Conservation (phyloP, 2,329 filamentous ascomycete species). For the Nemania serpens region DNA sequence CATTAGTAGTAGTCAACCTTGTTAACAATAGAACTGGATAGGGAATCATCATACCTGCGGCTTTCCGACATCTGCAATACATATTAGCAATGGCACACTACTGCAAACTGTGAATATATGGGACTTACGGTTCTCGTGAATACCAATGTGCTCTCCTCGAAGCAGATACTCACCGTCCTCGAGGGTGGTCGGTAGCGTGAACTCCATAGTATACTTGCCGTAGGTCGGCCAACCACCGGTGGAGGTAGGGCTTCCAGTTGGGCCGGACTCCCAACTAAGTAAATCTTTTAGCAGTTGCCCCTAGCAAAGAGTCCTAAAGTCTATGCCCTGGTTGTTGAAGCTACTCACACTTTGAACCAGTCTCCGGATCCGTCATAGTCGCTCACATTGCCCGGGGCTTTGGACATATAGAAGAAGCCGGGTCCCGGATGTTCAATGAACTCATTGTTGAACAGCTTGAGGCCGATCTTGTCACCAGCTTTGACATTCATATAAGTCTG, state of each 20-base stretch:
- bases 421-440: constrained; percentile 53
- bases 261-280: constrained; percentile 38
- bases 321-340: not conserved
- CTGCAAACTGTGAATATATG: not conserved
- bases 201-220: constrained; percentile 48
- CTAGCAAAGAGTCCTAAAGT: not conserved
- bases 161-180: constrained; percentile 52
- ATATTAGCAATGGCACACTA: constrained; percentile 16
- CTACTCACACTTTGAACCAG: constrained; percentile 47
- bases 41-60: constrained; percentile 33
- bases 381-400: constrained; percentile 48
- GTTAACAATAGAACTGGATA: not conserved
- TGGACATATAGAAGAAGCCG: constrained; percentile 49
- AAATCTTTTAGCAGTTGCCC: not conserved
- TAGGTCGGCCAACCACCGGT: constrained; percentile 41
- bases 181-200: constrained; percentile 47
- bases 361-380: constrained; percentile 51
- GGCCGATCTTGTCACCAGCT: constrained; percentile 54
- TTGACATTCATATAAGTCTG: constrained; percentile 49
- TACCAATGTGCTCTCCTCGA: constrained; percentile 52
- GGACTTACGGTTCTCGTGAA: constrained; percentile 45
- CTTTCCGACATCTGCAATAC: constrained; percentile 36
- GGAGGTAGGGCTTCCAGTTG: constrained; percentile 36
- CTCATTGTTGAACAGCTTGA: constrained; percentile 56
- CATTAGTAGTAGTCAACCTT: not conserved